Percentiles rank a stretch among this genome's conserved stretches.
Conservation (phyloP, 225 moss, liverwort and hornwort genomes). For the Antitrichia curtipendula region DNA sequence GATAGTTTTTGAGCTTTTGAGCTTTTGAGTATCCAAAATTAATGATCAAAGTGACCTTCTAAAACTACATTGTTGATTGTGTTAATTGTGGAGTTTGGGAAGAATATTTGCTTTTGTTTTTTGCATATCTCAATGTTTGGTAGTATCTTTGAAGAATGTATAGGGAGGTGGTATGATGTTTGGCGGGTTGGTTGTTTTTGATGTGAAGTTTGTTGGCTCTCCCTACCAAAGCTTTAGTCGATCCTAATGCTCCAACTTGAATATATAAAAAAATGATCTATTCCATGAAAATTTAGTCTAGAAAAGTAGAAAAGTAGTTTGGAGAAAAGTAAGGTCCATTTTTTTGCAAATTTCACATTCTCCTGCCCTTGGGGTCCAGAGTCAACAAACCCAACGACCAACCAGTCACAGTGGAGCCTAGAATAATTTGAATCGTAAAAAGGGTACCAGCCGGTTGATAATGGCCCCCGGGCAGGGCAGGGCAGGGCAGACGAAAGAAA, state of each 20-base stretch:
- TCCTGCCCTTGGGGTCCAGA: not conserved
- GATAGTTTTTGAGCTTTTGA: accelerated
- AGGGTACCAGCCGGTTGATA: not conserved
- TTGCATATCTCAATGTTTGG: not conserved
- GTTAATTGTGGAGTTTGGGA: no score
- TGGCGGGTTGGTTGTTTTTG: not conserved
- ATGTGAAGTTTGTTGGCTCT: not conserved
- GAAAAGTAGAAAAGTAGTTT: not conserved
- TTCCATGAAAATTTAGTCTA: not conserved
- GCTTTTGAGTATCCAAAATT: not conserved
- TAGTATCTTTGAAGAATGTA: not conserved
- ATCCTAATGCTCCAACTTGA: accelerated
- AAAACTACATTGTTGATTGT: no score
- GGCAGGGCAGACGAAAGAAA: not conserved
- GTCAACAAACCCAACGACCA: not conserved
- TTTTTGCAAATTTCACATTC: not conserved
- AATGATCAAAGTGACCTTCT: not conserved
- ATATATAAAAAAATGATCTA: not conserved
- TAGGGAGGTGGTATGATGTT: not conserved
- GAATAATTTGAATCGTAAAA: not conserved
- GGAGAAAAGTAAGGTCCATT: not conserved
- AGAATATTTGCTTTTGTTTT: not conserved
- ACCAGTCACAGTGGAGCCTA: not conserved
- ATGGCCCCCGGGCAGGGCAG: not conserved
- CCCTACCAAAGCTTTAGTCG: accelerated